These are phyloP conservation scores for Letharia lupina DNA, from an alignment of 495 filamentous ascomycete species.

Conservation along the genomic window DNA sequence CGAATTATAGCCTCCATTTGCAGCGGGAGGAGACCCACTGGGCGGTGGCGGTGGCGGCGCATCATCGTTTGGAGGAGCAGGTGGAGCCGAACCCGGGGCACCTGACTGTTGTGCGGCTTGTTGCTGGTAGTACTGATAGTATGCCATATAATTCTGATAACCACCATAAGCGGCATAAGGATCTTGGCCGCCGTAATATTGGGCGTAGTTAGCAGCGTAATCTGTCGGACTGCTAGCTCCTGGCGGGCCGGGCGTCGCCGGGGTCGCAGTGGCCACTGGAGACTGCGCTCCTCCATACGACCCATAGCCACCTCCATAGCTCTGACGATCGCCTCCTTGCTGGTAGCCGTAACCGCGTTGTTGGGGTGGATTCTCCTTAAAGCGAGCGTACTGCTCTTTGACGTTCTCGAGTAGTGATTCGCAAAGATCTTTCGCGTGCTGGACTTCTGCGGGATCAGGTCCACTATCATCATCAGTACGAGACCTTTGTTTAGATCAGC, in stretches of 20 bases:
- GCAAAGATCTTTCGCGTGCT: conserved; percentile 78
- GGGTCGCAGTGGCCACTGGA: conserved; percentile 32
- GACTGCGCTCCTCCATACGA: conserved; percentile 36
- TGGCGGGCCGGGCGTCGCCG: conserved; percentile 36
- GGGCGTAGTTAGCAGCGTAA: conserved; percentile 77
- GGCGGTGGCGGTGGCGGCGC: conserved; percentile 58
- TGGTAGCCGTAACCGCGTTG: conserved; percentile 33
- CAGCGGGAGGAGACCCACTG: conserved; percentile 42
- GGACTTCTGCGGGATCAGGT: conserved; percentile 77
- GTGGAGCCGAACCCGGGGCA: conserved; percentile 46
- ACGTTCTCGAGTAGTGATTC: conserved; percentile 79
- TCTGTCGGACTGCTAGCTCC: conserved; percentile 39
- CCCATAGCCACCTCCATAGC: conserved; percentile 31
- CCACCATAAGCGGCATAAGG: conserved; percentile 92
- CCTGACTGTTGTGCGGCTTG: conserved; percentile 47
- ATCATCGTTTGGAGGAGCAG: conserved; percentile 51
- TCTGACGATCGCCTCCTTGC: conserved; percentile 28
- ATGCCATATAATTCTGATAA: conserved; percentile 62
- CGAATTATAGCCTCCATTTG: conserved; percentile 56
- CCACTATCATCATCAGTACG: conserved; percentile 52
- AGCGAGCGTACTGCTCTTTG: conserved; percentile 73
- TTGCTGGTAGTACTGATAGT: conserved; percentile 63
- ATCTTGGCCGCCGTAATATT: conserved; percentile 67
- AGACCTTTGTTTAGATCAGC: background rate
- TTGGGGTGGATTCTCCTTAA: conserved; percentile 75